Base-by-base conservation (phyloP, 1,284 basidiomycete genomes). In the Cystodermella granulosa region DNA sequence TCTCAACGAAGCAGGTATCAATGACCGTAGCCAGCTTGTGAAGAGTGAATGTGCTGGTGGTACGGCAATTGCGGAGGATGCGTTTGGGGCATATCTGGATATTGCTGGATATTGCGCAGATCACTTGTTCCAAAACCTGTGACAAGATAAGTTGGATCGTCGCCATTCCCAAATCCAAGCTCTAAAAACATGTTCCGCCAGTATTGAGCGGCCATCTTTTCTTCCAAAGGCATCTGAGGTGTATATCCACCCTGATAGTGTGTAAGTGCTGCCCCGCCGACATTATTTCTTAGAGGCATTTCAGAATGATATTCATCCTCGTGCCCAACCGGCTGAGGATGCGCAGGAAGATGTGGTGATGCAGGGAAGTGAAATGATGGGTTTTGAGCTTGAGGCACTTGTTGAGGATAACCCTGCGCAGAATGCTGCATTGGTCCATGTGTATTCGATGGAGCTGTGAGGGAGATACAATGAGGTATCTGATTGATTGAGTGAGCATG, bases 101-200 rank as follows among this genome's bases (percentile, higher is more conserved):
- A 60, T n/a, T 58, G 57, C 21, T 55, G 39, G 7, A 56, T 46
- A 20, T 46, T 39, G 36, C 53, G 52, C 31, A 44, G 47, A 36
- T 57, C 58, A 22, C 49, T 55, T 35, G 48, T 47, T 42, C 43
- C 43, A 34, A 55, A 43, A 38, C 52, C 49, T 14, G 38, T 42
- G 38, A 54, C 46, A 47, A 60, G 45, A 45, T 42, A 47, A 49
- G 58, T 45, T 17, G 59, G 56, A 11, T 75, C 73, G 13, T 60
- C 67, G 38, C 59, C 57, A 46, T 72, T 73, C 26, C 76, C 75
- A 51, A 76, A 81, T 16, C 84, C 84, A 18, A 85, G 71, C 51
- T 85, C 83, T 43, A 77, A 64, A 53, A 84, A 77, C 80, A 87
- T 84, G 48, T 77, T 77, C 53, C 76, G 76, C 74, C 80, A 85